Conservation (phyloP, 1,284 basidiomycete species). For the Cerioporus squamosus region DNA sequence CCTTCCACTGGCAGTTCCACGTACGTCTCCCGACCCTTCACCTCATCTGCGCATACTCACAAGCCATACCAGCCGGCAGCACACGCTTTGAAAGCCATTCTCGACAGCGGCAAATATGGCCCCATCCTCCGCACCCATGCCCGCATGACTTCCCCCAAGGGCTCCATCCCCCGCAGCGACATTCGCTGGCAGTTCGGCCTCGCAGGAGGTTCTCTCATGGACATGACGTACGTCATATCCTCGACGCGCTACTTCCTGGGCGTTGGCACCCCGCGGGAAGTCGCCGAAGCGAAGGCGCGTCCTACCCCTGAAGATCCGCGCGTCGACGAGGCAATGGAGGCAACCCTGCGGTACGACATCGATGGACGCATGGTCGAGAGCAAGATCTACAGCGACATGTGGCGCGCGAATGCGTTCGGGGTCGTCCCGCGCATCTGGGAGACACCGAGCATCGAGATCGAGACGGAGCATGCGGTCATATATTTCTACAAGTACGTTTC, state of each 20-base stretch:
- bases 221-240: constrained; percentile 43
- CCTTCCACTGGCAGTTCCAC: constrained; percentile 37
- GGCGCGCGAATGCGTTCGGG: constrained; percentile 15
- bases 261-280: constrained; percentile 15
- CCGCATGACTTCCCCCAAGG: constrained; percentile 31
- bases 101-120: constrained; percentile 43
- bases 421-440: constrained; percentile 24
- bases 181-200: constrained; percentile 65
- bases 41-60: background rate
- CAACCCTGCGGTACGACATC: constrained; percentile 20
- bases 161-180: constrained; percentile 44
- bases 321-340: constrained; percentile 28
- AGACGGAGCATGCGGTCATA: constrained; percentile 19
- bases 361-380: constrained; percentile 20
- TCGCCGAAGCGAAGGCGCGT: constrained; percentile 20
- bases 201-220: constrained; percentile 75
- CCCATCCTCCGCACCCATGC: constrained; percentile 28
- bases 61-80: constrained; percentile 45
- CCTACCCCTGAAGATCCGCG: constrained; percentile 13
- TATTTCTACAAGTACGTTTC: constrained; percentile 21
- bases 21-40: background rate
- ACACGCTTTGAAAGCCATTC: constrained; percentile 40
- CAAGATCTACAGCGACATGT: constrained; percentile 25
- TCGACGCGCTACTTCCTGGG: constrained; percentile 24
- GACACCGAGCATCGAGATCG: constrained; percentile 25